Percentiles rank a stretch among this genome's conserved stretches.
These are phyloP conservation scores for Collariella sp. DNA, from an alignment of 495 filamentous ascomycete species.

Conservation along the genomic window DNA sequence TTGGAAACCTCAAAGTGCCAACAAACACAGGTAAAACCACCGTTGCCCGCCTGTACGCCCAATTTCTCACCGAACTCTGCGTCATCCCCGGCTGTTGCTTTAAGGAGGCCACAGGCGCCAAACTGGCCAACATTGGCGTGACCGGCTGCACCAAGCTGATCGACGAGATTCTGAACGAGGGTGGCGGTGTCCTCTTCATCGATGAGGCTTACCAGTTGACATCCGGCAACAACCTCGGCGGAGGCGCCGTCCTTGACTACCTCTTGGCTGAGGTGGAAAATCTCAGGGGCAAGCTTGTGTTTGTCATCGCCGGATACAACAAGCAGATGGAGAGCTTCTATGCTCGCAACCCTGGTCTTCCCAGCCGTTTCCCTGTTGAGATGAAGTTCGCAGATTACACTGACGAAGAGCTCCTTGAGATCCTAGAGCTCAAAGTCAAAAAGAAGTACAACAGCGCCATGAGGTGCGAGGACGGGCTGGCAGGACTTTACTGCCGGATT, in stretches of 20 bases:
- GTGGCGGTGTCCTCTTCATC: conserved; percentile 65
- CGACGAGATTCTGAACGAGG: conserved; percentile 45
- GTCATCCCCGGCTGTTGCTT: conserved; percentile 48
- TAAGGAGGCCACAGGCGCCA: conserved; percentile 59
- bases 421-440: conserved; percentile 45
- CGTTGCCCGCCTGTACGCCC: conserved; percentile 66
- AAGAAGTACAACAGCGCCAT: conserved; percentile 44
- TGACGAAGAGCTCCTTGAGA: conserved; percentile 53
- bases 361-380: conserved; percentile 59
- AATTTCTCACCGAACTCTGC: conserved; percentile 54
- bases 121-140: conserved; percentile 57
- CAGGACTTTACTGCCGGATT: conserved; percentile 60
- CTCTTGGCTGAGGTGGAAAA: conserved; percentile 71
- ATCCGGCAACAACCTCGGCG: conserved; percentile 46
- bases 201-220: conserved; percentile 71
- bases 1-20: no score
- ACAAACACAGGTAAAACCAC: conserved; percentile 77
- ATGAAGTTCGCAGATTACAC: conserved; percentile 63
- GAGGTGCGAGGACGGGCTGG: conserved; percentile 49
- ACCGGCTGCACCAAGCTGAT: conserved; percentile 48
- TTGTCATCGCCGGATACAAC: conserved; percentile 70
- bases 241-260: conserved; percentile 60
- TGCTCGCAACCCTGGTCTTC: conserved; percentile 64
- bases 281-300: conserved; percentile 61
- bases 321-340: conserved; percentile 76